phyloP scores from a whole-genome alignment of 2,329 filamentous ascomycete species.

The Aspergillus costaricaensis region DNA sequence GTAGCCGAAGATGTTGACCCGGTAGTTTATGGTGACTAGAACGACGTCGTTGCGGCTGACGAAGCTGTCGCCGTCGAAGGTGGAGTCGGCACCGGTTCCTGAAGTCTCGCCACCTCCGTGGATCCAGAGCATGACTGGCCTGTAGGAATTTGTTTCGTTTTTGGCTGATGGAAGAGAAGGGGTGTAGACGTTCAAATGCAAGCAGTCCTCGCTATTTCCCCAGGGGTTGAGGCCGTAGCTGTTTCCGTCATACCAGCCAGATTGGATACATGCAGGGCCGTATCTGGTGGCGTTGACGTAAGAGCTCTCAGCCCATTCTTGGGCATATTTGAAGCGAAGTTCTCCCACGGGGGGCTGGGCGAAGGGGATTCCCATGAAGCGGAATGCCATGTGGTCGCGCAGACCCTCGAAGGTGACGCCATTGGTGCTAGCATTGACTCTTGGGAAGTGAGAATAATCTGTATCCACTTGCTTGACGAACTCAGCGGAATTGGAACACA shows the following conservation, averaged over 20 bases:
- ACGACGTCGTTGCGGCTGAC: constrained; percentile 5
- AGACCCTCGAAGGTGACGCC: not conserved
- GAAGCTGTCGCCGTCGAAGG: constrained; percentile 1
- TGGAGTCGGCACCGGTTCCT: not conserved
- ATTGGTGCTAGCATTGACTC: not conserved
- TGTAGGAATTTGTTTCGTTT: not conserved
- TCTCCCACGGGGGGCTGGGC: constrained; percentile 9
- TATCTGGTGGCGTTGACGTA: not conserved
- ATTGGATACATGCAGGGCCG: constrained; percentile 1
- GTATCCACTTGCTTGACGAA: not conserved
- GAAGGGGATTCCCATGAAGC: constrained; percentile 8
- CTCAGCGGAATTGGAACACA: not conserved
- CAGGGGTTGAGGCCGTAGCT: not conserved
- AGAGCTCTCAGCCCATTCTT: not conserved
- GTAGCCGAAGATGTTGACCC: constrained; percentile 28
- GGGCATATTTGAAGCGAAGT: constrained; percentile 10
- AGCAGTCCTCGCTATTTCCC: constrained; percentile 36
- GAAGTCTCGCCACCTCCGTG: constrained; percentile 3
- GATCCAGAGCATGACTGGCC: constrained; percentile 7
- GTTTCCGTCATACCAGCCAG: not conserved
- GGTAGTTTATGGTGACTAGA: constrained; percentile 8
- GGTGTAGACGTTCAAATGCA: constrained; percentile 34
- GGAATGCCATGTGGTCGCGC: not conserved
- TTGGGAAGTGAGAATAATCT: not conserved
- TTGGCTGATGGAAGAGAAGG: not conserved